These are phyloP conservation scores for Meredithiella fracta DNA, from an alignment of 2,329 filamentous ascomycete genomes.

Conservation along the genomic window DNA sequence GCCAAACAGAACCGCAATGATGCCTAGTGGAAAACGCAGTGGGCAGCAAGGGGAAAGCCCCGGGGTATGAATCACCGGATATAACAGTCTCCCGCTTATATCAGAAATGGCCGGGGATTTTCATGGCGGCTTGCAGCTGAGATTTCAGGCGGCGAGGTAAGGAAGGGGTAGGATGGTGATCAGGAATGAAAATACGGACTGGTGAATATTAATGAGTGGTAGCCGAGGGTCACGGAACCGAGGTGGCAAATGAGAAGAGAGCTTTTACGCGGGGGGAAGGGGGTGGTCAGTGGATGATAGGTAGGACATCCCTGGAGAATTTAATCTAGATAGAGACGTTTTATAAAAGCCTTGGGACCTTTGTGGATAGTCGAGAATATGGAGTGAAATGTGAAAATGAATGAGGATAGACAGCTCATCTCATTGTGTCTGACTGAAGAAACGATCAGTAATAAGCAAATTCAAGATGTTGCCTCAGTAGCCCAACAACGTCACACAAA, in stretches of 20 bases:
- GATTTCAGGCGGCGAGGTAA: neutral
- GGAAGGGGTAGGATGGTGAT: neutral
- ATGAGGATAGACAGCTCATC: neutral
- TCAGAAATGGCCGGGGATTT: neutral
- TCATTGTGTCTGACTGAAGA: neutral
- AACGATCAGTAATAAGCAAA: neutral
- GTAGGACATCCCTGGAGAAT: too few species aligned
- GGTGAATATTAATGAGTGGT: too few species aligned
- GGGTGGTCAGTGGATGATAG: too few species aligned
- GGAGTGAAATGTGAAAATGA: neutral
- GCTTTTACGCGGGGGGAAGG: too few species aligned
- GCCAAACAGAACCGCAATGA: neutral
- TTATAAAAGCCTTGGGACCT: too few species aligned
- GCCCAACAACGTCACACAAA: neutral
- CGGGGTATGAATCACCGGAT: neutral
- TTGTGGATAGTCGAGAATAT: neutral
- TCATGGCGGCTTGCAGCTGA: neutral
- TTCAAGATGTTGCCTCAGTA: neutral
- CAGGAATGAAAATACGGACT: too few species aligned
- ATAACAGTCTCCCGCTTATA: neutral
- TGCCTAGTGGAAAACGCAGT: neutral
- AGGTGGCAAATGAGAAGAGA: too few species aligned
- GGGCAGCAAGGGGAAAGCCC: neutral
- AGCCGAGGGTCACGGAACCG: too few species aligned
- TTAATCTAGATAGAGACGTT: too few species aligned